Base-by-base conservation (phyloP, 352 stramenopile genomes). In the Phytophthora citrophthora region DNA sequence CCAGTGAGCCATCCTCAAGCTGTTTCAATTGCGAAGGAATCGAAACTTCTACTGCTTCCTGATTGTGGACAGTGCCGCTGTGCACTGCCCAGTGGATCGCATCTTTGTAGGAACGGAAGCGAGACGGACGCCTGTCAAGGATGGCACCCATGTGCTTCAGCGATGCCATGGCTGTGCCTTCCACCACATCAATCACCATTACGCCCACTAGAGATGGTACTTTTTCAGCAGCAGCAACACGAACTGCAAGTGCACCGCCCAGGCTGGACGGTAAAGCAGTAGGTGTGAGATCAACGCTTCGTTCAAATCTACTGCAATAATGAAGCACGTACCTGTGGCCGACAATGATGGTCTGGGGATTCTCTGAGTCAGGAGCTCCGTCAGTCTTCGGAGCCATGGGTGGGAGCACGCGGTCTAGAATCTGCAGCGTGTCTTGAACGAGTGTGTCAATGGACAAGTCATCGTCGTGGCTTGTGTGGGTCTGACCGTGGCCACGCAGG, bases 131-230 rank as follows among this genome's bases (percentile, higher is more conserved):
- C 41, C 77, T 89, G 31, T 80, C 67, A 29, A 97, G 72, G 41
- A 97, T 91, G 4, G 70, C 64, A 41, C 90, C 75, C 90, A 97
- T 97, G 70, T 95, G 84, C 41, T 79, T 72, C 10, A 97, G 72
- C 7, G 90, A 93, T n/a, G 88, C 86, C 13, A 96, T 69, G 5
- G 90, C 88, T 6, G 90, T 96, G 43, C 88, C 88, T 53, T 97
- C 90, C 8, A 97, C 90, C 7, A 97, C 90, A 60, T 97, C 90
- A 41, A 97, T 86, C 34, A 97, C 88, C 75, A 97, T 91, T 2
- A 95, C 76, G 13, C 90, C 90, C 10, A 85, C 79, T 9, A 97
- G 68, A 3, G 83, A 89, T 13, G 64, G 49, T 20, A 95, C 73
- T 23, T 83, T 72, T 26, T 79, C 65, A 5, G 79, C 80, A 1